These are phyloP conservation scores for Fusarium drepaniforme DNA, from an alignment of 2,329 filamentous ascomycete genomes.

Conservation along the genomic window DNA sequence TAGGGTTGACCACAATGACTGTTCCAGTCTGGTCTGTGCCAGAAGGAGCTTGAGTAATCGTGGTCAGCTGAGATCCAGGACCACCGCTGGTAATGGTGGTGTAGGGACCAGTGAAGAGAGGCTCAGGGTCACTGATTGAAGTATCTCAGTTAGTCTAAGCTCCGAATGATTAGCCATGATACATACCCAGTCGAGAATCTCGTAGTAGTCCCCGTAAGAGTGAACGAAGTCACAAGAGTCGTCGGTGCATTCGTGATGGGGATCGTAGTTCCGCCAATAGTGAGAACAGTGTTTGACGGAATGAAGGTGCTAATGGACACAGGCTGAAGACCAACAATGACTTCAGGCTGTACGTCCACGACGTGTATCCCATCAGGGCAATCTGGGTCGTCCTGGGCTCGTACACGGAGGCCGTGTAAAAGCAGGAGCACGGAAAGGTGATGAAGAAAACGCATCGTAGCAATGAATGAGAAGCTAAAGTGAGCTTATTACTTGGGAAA, in stretches of 20 bases:
- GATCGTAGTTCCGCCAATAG: neutral
- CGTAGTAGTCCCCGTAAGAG: neutral
- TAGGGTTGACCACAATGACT: neutral
- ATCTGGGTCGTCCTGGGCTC: neutral
- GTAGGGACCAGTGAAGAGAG: neutral
- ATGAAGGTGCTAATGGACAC: neutral
- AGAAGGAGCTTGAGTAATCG: neutral
- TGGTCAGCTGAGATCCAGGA: neutral
- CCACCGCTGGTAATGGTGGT: neutral
- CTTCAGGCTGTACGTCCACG: neutral
- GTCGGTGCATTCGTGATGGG: neutral
- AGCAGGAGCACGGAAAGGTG: neutral
- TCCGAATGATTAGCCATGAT: too few relatives aligned
- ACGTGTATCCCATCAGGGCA: neutral
- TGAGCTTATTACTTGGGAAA: neutral
- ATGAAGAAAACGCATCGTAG: neutral
- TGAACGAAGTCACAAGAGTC: neutral
- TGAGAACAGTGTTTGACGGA: neutral
- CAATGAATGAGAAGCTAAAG: neutral
- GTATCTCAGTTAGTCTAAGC: neutral
- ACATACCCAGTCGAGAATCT: neutral
- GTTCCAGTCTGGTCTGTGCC: neutral
- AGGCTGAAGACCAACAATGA: neutral
- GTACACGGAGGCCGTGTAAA: neutral
- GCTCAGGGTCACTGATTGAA: neutral